Conservation (phyloP, 2,329 filamentous ascomycete species). For the Pyrenophora teres region DNA sequence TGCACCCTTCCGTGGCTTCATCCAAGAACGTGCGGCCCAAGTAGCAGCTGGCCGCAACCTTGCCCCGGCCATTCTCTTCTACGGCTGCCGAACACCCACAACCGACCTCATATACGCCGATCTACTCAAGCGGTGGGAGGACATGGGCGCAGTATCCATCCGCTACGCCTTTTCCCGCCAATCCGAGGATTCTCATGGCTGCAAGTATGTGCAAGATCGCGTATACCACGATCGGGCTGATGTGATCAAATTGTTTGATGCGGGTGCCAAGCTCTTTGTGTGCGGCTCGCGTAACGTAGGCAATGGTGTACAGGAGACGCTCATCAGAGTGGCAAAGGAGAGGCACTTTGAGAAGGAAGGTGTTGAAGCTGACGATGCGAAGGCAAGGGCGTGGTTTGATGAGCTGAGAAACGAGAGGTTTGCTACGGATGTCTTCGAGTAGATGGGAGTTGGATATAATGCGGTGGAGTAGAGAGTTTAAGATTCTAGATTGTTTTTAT, state of each 20-base stretch:
- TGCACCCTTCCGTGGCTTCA: conserved; percentile 52
- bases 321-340: conserved; percentile 52
- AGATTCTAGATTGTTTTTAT: too few species aligned
- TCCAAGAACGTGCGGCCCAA: conserved; percentile 49
- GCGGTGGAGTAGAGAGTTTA: too few species aligned
- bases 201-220: conserved; percentile 59
- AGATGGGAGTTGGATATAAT: not conserved
- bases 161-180: conserved; percentile 63
- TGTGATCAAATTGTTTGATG: conserved; percentile 52
- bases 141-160: conserved; percentile 64
- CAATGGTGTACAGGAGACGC: conserved; percentile 50
- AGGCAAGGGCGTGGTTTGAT: conserved; percentile 54
- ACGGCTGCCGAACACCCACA: conserved; percentile 63
- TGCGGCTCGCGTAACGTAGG: conserved; percentile 63
- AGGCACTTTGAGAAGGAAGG: conserved; percentile 47
- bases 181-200: conserved; percentile 52
- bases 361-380: conserved; percentile 45
- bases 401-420: conserved; percentile 51
- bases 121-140: conserved; percentile 64
- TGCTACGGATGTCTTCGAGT: conserved; percentile 12
- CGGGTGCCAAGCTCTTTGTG: conserved; percentile 64
- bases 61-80: conserved; percentile 67
- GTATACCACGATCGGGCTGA: conserved; percentile 55
- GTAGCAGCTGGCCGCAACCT: conserved; percentile 56
- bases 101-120: conserved; percentile 65